These are phyloP conservation scores for Centrapalus pauciflorus DNA, from an alignment of 129 eudicot species.

Conservation along the genomic window DNA sequence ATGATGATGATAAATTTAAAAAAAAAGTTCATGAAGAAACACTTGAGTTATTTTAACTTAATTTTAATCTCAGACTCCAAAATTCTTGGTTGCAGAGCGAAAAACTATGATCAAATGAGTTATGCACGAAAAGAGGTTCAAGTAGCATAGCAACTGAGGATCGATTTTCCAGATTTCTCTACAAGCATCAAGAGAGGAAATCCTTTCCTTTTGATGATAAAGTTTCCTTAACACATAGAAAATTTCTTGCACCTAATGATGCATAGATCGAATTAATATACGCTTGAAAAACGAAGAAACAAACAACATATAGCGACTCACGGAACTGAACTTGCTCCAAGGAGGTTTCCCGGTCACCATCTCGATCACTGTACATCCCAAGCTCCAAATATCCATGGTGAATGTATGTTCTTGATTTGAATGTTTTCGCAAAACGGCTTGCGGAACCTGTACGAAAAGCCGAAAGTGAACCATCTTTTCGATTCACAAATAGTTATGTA, in stretches of 20 bases:
- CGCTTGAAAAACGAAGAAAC: neutral
- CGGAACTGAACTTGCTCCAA: conserved; percentile 39
- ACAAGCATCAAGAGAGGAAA: conserved; percentile 49
- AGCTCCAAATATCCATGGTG: conserved; percentile 71
- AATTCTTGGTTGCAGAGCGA: no score
- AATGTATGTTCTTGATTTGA: conserved; percentile 40
- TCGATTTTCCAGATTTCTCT: conserved; percentile 50
- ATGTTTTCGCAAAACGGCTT: conserved; percentile 51
- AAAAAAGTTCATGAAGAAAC: no score
- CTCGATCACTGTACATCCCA: no score
- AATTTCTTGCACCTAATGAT: conserved; percentile 50
- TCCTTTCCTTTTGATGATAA: conserved; percentile 62
- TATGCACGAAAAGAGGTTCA: conserved; percentile 47
- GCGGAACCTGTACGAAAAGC: conserved; percentile 39
- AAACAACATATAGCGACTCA: conserved; percentile 8
- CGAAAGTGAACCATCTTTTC: neutral
- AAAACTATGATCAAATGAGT: conserved; percentile 30
- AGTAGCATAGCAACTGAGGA: conserved; percentile 46
- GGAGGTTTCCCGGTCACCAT: no score
- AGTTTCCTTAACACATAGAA: conserved; percentile 47
- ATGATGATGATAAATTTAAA: no score
- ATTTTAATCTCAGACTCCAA: conserved; percentile 24
- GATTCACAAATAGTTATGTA: neutral
- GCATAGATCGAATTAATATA: neutral
- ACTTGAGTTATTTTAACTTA: no score